phyloP scores from a whole-genome alignment of 768 basidiomycete species.

The Paxillus ammoniavirescens region DNA sequence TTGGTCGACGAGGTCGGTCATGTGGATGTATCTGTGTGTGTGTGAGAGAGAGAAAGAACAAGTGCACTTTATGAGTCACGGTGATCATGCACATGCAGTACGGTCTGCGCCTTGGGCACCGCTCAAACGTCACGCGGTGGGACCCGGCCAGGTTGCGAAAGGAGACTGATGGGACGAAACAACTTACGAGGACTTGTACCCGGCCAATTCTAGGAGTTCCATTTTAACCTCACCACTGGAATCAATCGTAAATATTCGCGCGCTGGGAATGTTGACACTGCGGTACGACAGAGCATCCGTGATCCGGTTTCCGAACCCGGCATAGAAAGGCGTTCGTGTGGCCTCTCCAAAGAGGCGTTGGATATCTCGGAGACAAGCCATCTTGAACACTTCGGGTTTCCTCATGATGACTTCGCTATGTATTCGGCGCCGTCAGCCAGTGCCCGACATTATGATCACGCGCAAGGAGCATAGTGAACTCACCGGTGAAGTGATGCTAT shows the following conservation, averaged over 20 bases:
- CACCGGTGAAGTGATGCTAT: constrained; percentile 94
- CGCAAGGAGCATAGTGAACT: constrained; percentile 18
- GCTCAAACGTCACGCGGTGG: neutral
- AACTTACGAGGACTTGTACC: constrained; percentile 92
- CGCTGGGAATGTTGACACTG: constrained; percentile 90
- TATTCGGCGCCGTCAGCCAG: constrained; percentile 1
- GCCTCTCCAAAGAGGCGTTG: constrained; percentile 82
- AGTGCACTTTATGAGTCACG: neutral
- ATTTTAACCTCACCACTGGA: constrained; percentile 94
- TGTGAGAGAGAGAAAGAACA: neutral
- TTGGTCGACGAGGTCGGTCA: constrained; percentile 99
- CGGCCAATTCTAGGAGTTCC: constrained; percentile 93
- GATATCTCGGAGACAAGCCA: constrained; percentile 97
- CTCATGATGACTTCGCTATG: constrained; percentile 95
- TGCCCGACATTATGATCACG: neutral
- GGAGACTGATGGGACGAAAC: neutral
- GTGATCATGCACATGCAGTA: neutral
- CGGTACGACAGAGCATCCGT: constrained; percentile 98
- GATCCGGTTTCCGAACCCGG: constrained; percentile 97
- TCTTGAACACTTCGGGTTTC: constrained; percentile 99
- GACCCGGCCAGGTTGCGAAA: neutral
- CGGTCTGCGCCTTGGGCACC: neutral
- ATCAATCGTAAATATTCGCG: constrained; percentile 96
- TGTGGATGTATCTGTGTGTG: constrained; percentile 98
- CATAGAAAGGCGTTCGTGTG: constrained; percentile 81